Conservation (phyloP, 768 basidiomycete genomes). For the Auricularia cornea region DNA sequence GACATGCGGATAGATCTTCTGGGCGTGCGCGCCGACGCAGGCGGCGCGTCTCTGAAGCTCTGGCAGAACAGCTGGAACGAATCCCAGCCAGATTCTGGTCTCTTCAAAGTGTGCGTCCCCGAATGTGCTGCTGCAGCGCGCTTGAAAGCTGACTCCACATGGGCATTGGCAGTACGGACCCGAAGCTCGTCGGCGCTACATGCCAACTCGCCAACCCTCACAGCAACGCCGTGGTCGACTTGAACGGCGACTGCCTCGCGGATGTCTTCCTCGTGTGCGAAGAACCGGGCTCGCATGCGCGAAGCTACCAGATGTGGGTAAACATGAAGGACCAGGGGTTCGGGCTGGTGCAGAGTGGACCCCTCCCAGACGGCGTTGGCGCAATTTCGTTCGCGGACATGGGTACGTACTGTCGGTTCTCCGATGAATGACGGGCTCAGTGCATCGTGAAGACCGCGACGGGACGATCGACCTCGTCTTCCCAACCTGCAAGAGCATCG, state of each 20-base stretch:
- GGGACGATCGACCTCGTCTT: constrained; percentile 96
- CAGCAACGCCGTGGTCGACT: constrained; percentile 88
- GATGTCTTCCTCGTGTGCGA: constrained; percentile 89
- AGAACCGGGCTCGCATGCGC: constrained; percentile 41
- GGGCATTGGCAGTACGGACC: constrained; percentile 37
- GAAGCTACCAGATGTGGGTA: constrained; percentile 85
- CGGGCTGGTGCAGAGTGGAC: constrained; percentile 52
- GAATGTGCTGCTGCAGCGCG: neutral
- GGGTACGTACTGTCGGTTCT: constrained; percentile 34
- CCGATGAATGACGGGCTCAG: neutral
- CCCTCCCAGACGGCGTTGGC: constrained; percentile 69
- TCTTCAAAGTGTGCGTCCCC: constrained; percentile 60
- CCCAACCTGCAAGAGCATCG: constrained; percentile 66
- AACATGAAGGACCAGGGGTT: constrained; percentile 66
- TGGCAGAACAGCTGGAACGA: constrained; percentile 80
- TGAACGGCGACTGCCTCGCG: constrained; percentile 93
- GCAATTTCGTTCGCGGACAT: constrained; percentile 85
- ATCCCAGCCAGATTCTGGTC: constrained; percentile 35
- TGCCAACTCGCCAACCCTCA: constrained; percentile 85
- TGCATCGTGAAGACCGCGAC: constrained; percentile 56
- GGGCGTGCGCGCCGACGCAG: constrained; percentile 39
- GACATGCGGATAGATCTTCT: constrained; percentile 86
- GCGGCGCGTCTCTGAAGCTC: constrained; percentile 40
- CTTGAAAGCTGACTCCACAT: neutral
- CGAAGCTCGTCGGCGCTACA: constrained; percentile 51